Base-by-base conservation (phyloP, 2,329 filamentous ascomycete species). In the Sclerotinia minor region DNA sequence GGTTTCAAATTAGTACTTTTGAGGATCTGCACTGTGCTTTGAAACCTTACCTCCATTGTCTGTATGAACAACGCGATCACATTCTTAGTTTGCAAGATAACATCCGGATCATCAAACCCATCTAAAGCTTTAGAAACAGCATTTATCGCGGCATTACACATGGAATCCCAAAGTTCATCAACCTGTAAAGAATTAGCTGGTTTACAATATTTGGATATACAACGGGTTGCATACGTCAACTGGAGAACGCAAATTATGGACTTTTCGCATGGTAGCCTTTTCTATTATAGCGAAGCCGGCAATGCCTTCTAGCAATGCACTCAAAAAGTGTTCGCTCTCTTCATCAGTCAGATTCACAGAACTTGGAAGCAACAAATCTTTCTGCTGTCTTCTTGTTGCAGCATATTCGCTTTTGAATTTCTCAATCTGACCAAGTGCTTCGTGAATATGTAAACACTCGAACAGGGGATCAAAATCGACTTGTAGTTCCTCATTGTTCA, bases 151-250 rank as follows among this genome's bases (percentile, higher is more conserved):
- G 90, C 89, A 75, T 94, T 92, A 76, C 94, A 98, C 92, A 98
- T 95, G 0, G 94, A 97, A 75, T 98, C 94, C 95, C 95, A 99
- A 2, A 99, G 82, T 79, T 98, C 95, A 76, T 99, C 95, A n/a
- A 97, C 88, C 91, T 94, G 70, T 32, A 67, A 32, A n/a, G 26
- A 44, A 65, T 76, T 49, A 76, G 71, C 49, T 49, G 19, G 44
- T 32, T 21, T 9, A 26, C 8, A 17, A 15, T 32, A 26, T 29
- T n/a, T 50, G 65, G 11, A 13, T 55, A 21, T 7, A 67, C 55
- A 26, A 24, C 21, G 21, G 6, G 7, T 38, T 19, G 76, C 86
- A 79, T 78, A 94, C 94, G 81, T 99, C 95, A 72, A 91, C 87
- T 15, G 87, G 82, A 38, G 92, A 90, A 71, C 95, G 88, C 61